A percentile compares a stretch with the other conserved stretches of the same genome.
phyloP scores from a whole-genome alignment of 2,329 filamentous ascomycete genomes.

The Phialemoniopsis sp. region DNA sequence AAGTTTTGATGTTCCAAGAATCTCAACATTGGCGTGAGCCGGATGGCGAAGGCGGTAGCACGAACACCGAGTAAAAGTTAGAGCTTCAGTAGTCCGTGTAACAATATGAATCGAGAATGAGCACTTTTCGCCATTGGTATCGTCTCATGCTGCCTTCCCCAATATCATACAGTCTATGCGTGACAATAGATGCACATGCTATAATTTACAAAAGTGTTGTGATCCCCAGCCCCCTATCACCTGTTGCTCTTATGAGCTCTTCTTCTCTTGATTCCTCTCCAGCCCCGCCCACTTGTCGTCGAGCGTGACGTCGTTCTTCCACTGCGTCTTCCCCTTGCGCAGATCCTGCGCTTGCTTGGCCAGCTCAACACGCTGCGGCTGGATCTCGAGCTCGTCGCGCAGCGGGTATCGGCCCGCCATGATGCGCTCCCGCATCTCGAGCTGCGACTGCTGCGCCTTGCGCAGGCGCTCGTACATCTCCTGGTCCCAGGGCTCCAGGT shows the following conservation, averaged over 20 bases:
- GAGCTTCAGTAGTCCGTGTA: no score
- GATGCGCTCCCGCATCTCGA: conserved; percentile 32
- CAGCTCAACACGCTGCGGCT: conserved; percentile 33
- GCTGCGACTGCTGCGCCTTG: conserved; percentile 3
- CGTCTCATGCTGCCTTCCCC: no score
- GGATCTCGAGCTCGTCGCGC: conserved; percentile 28
- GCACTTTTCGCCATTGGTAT: no score
- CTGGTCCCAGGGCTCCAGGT: conserved; percentile 62
- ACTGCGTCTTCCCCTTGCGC: conserved; percentile 55
- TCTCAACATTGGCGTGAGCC: conserved; percentile 41
- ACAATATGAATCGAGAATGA: no score
- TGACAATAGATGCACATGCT: no score
- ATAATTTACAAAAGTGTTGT: no score
- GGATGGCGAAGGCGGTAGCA: conserved; percentile 5
- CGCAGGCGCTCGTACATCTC: conserved; percentile 41
- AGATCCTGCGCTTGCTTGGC: conserved; percentile 60
- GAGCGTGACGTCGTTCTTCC: conserved; percentile 45
- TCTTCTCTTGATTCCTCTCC: conserved; percentile 20
- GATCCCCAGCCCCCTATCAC: no score
- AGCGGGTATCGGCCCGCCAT: conserved; percentile 10
- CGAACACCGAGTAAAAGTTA: no score
- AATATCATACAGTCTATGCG: no score
- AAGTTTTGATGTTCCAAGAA: conserved; percentile 67
- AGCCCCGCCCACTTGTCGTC: conserved; percentile 43
- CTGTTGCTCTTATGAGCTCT: not conserved